phyloP scores from a whole-genome alignment of 192 early-diverging fungal species.

The Coemansia umbellata region DNA sequence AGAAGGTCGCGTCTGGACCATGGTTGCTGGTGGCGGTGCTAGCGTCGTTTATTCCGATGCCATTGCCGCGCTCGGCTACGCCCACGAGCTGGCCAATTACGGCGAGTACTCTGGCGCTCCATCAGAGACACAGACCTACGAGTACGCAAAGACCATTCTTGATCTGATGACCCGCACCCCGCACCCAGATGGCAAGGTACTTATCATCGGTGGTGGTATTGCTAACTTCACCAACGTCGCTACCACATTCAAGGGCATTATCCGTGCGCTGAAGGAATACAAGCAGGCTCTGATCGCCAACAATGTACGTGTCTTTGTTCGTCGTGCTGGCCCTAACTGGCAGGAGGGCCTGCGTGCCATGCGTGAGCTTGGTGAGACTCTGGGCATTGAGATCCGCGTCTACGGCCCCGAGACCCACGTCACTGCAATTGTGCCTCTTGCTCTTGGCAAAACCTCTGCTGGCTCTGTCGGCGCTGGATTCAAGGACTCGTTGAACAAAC shows the following conservation, averaged over 20 bases:
- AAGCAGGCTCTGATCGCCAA: slow-evolving; percentile 81
- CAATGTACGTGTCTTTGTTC: slow-evolving; percentile 92
- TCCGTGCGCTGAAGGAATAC: slow-evolving; percentile 90
- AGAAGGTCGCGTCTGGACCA: slow-evolving; percentile 96
- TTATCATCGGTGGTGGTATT: slow-evolving; percentile 99
- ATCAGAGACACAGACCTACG: slow-evolving; percentile 98
- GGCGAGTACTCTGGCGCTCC: slow-evolving; percentile 99
- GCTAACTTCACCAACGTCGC: slow-evolving; percentile 99
- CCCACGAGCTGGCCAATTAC: slow-evolving; percentile 96
- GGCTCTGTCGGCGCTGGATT: slow-evolving; percentile 57
- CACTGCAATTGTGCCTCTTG: slow-evolving; percentile 97
- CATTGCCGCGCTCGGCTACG: slow-evolving; percentile 94
- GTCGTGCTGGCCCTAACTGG: slow-evolving; percentile 98
- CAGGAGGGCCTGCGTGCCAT: slow-evolving; percentile 97
- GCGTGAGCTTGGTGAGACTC: slow-evolving; percentile 86
- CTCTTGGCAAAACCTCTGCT: slow-evolving; percentile 57
- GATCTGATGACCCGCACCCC: slow-evolving; percentile 93
- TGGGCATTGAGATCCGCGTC: slow-evolving; percentile 92
- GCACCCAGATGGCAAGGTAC: slow-evolving; percentile 89
- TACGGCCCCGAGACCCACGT: slow-evolving; percentile 98
- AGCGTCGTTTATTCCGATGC: slow-evolving; percentile 98
- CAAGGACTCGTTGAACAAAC: slow-evolving; percentile 56
- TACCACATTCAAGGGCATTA: slow-evolving; percentile 98
- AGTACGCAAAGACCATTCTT: slow-evolving; percentile 97
- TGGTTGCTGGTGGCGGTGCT: slow-evolving; percentile 99